phyloP scores from a whole-genome alignment of 768 basidiomycete genomes.

The Rhodosporidiobolus sp. region DNA sequence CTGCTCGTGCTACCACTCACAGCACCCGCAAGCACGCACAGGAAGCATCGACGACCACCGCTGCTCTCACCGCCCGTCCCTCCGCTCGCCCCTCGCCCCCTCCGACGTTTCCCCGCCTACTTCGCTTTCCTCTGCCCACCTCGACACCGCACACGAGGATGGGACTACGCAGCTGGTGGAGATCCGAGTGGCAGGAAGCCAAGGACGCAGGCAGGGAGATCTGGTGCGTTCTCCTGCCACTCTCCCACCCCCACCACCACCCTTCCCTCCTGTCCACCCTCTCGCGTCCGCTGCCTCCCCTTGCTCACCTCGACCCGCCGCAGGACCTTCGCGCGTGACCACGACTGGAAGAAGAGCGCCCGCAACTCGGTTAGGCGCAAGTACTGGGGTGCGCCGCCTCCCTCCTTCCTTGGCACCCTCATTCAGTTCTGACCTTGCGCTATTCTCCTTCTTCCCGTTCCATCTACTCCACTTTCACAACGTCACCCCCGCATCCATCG shows the following conservation, averaged over 20 bases:
- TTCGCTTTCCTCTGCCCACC: no score
- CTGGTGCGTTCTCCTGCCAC: no score
- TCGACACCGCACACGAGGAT: background rate
- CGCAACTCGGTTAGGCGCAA: slow-evolving; percentile 6
- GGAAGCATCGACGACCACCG: no score
- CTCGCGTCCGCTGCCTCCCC: no score
- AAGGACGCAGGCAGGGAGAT: slow-evolving; percentile 26
- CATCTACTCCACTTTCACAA: no score
- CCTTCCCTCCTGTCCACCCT: no score
- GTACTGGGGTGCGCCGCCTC: slow-evolving; percentile 21
- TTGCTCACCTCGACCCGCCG: no score
- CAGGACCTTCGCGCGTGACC: slow-evolving; percentile 4
- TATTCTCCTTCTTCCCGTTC: background rate
- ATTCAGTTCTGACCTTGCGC: background rate
- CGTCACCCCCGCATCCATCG: no score
- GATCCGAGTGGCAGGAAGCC: slow-evolving; percentile 22
- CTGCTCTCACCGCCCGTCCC: no score
- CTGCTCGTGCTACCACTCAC: no score
- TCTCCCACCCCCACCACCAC: no score
- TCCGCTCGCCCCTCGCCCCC: background rate
- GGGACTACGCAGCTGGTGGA: slow-evolving; percentile 12
- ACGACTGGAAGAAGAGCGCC: slow-evolving; percentile 27
- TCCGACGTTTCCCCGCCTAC: background rate
- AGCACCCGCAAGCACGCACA: no score
- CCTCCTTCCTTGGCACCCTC: background rate